These are phyloP conservation scores for Collybiopsis luxurians DNA, from an alignment of 768 basidiomycete genomes.

Conservation along the genomic window DNA sequence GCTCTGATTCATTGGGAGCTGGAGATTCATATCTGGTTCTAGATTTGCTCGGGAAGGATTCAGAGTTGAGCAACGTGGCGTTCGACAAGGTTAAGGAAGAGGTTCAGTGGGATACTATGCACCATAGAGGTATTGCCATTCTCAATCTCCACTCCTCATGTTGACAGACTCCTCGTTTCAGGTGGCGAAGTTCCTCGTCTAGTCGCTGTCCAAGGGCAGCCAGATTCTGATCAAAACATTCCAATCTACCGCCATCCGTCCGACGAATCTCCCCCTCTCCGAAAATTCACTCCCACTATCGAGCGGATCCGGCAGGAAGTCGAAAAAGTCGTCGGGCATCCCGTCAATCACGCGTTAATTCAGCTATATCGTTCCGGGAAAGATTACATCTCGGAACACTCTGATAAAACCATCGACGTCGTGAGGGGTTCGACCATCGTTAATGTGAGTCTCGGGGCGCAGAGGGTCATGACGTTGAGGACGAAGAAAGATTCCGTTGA, in stretches of 20 bases:
- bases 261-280: slow-evolving; percentile 70
- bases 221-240: slow-evolving; percentile 38
- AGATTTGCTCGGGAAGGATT: slow-evolving; percentile 46
- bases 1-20: slow-evolving; percentile 45
- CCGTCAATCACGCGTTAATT: slow-evolving; percentile 81
- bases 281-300: slow-evolving; percentile 68
- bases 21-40: slow-evolving; percentile 66
- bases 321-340: slow-evolving; percentile 55
- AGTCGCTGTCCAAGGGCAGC: slow-evolving; percentile 63
- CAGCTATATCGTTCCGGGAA: slow-evolving; percentile 77
- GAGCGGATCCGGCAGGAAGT: slow-evolving; percentile 61
- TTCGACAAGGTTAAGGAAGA: slow-evolving; percentile 61
- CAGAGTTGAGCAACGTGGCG: slow-evolving; percentile 48
- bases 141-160: neutral
- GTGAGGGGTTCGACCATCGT: slow-evolving; percentile 71
- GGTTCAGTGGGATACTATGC: slow-evolving; percentile 73
- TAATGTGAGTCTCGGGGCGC: slow-evolving; percentile 79
- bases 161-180: slow-evolving; percentile 20
- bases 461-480: slow-evolving; percentile 73
- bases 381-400: slow-evolving; percentile 85
- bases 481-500: slow-evolving; percentile 50
- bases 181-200: slow-evolving; percentile 73
- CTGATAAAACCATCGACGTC: slow-evolving; percentile 85
- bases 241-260: slow-evolving; percentile 84
- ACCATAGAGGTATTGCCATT: slow-evolving; percentile 54